Conservation (phyloP, 2,329 filamentous ascomycete genomes). For the Colletotrichum truncatum region DNA sequence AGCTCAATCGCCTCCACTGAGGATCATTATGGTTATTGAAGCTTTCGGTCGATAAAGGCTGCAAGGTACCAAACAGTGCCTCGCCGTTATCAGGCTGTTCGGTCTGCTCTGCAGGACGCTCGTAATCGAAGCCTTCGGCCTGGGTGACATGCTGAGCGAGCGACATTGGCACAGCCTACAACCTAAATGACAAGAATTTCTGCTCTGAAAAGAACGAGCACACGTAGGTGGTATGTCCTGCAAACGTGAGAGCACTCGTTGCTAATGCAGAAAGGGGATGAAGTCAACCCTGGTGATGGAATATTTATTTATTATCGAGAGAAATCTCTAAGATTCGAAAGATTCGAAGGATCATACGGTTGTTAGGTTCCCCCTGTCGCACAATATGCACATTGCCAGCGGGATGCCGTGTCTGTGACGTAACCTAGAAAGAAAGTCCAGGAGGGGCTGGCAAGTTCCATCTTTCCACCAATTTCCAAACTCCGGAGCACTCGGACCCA, state of each 20-base stretch:
- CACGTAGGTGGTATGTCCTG: not conserved
- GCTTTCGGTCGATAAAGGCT: slow-evolving; percentile 5
- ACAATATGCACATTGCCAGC: not conserved
- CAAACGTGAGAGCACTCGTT: not conserved
- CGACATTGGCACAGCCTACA: slow-evolving; percentile 42
- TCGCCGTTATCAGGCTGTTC: slow-evolving; percentile 33
- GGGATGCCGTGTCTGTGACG: slow-evolving; percentile 24
- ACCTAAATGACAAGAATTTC: not conserved
- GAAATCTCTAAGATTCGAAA: not conserved
- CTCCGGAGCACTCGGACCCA: slow-evolving; percentile 11
- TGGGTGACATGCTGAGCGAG: slow-evolving; percentile 53
- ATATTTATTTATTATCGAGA: not conserved
- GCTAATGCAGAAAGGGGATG: not conserved
- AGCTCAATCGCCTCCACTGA: slow-evolving; percentile 37
- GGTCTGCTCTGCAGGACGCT: slow-evolving; percentile 35
- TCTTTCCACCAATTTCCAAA: slow-evolving; percentile 30
- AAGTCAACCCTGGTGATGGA: not conserved
- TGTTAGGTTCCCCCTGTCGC: not conserved
- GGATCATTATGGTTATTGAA: slow-evolving; percentile 8
- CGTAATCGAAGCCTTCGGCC: slow-evolving; percentile 51
- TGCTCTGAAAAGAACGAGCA: not conserved
- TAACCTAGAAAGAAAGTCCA: not conserved
- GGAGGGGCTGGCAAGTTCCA: slow-evolving; percentile 12
- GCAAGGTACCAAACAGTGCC: slow-evolving; percentile 38
- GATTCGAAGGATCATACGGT: not conserved